Percentiles rank a stretch among this genome's conserved stretches.
Conservation (phyloP, 1,284 basidiomycete genomes). For the Exobasidium cylindrosporum region DNA sequence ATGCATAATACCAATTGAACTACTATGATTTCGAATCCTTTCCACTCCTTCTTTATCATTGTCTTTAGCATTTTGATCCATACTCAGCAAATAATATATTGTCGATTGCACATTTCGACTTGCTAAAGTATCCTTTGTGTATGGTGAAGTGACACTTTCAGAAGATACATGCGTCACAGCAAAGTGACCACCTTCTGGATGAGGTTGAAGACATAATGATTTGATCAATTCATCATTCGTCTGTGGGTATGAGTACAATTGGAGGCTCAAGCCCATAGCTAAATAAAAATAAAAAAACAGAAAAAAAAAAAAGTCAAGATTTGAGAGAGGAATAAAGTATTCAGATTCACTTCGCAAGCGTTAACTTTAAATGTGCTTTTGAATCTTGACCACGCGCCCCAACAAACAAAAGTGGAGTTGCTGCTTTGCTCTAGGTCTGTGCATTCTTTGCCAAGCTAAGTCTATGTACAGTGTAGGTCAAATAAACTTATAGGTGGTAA, state of each 20-base stretch:
- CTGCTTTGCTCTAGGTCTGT: no score
- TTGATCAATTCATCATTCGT: conserved; percentile 1
- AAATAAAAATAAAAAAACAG: no score
- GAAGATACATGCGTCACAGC: conserved; percentile 24
- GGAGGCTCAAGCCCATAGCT: no score
- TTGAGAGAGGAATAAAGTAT: no score
- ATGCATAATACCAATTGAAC: conserved; percentile 26
- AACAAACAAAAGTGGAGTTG: no score
- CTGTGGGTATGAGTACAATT: background rate
- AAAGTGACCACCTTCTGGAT: conserved; percentile 30
- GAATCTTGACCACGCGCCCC: no score
- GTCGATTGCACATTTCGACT: conserved; percentile 25
- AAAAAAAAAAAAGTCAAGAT: no score
- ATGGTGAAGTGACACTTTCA: conserved; percentile 26
- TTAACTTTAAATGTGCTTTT: no score
- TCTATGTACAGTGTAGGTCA: no score
- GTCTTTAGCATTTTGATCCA: conserved; percentile 22
- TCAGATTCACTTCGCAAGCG: no score
- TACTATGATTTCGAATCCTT: conserved; percentile 12
- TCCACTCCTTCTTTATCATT: conserved; percentile 14
- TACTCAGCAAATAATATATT: conserved; percentile 32
- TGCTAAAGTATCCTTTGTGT: conserved; percentile 20
- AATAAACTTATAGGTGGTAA: no score
- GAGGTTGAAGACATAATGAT: background rate
- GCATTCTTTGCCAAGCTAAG: no score